Evolutionary conservation across 768 basidiomycete genomes (phyloP), one percentile per base, ranked within the genome.

Genomic region (Suillus sp.): DNA sequence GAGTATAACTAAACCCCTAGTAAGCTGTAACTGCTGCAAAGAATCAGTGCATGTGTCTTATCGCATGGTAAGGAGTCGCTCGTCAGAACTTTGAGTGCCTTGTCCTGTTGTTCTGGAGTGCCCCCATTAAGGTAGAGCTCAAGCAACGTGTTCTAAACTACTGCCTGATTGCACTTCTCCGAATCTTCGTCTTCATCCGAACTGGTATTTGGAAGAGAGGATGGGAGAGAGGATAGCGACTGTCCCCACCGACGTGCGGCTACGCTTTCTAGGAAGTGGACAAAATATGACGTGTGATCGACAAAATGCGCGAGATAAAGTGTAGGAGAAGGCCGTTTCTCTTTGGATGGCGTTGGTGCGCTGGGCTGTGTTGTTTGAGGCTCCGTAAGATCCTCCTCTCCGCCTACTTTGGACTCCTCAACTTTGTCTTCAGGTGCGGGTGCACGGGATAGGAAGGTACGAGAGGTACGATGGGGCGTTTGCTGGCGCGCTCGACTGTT

Each of bases 251-350:
- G 81, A 30, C 86, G 81, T 45, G 77, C 69, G 2, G 94, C 92
- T 35, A 99, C 91, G 7, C 88, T 87, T 77, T 99, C 96, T 10
- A 99, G 83, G 74, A 98, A 99, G 1, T 84, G 80, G 45, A 93
- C 82, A 67, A 99, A 96, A 62, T 92, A 86, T 2, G 81, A 81
- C 63, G 90, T 86, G 68, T 96, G 93, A 70, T 96, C 93, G 42
- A 97, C 89, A 66, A 97, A 99, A 72, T 97, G 94, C 0, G 95
- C 89, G 70, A 98, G 99, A 74, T 94, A 99, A 37, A 91, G 79
- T 4, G 89, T 80, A 0, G 96, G 95, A 0, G 94, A 95, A 0
- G 94, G 90, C 0, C 83, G 79, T 70, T 86, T 85, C 2, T 62
- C 65, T 32, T 53, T 30, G 27, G 61, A n/a, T 14, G 61, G 62